phyloP scores from a whole-genome alignment of 2,329 filamentous ascomycete genomes.

The Ophiocordyceps robertsii region DNA sequence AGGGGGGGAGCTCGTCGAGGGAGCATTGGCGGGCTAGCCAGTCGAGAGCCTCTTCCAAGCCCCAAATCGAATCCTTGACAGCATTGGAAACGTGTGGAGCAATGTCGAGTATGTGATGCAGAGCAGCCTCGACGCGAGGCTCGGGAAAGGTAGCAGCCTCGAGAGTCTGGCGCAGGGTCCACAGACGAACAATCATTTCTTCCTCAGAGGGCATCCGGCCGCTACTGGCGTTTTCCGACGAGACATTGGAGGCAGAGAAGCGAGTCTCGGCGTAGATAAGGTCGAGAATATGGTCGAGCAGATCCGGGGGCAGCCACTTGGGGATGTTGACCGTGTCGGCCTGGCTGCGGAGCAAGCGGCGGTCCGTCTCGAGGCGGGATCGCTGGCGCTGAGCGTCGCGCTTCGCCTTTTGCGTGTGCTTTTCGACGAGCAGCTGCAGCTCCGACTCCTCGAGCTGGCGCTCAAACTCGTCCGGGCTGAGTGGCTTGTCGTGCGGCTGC shows the following conservation, averaged over 20 bases:
- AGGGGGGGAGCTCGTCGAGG: constrained; percentile 56
- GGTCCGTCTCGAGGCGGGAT: constrained; percentile 70
- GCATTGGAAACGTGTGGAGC: constrained; percentile 44
- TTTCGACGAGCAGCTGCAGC: constrained; percentile 76
- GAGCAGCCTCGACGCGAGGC: constrained; percentile 45
- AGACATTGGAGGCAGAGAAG: constrained; percentile 37
- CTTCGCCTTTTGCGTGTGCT: constrained; percentile 63
- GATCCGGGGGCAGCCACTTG: constrained; percentile 69
- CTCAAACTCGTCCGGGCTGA: constrained; percentile 83
- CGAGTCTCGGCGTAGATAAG: constrained; percentile 54
- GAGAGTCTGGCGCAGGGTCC: constrained; percentile 70
- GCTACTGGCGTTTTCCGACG: constrained; percentile 26
- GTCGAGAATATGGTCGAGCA: constrained; percentile 65
- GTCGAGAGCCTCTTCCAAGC: constrained; percentile 75
- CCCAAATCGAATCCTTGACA: constrained; percentile 61
- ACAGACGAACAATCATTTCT: constrained; percentile 65
- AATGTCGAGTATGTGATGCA: constrained; percentile 55
- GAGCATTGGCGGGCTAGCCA: constrained; percentile 75
- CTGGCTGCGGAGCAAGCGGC: constrained; percentile 66
- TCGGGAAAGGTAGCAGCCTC: constrained; percentile 54
- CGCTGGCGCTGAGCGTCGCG: constrained; percentile 68
- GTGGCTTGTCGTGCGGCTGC: constrained; percentile 25
- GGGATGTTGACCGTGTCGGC: constrained; percentile 57
- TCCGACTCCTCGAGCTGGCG: constrained; percentile 81
- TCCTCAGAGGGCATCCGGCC: constrained; percentile 56